phyloP scores from a whole-genome alignment of 2,329 filamentous ascomycete species.

The Exophiala aquamarina region DNA sequence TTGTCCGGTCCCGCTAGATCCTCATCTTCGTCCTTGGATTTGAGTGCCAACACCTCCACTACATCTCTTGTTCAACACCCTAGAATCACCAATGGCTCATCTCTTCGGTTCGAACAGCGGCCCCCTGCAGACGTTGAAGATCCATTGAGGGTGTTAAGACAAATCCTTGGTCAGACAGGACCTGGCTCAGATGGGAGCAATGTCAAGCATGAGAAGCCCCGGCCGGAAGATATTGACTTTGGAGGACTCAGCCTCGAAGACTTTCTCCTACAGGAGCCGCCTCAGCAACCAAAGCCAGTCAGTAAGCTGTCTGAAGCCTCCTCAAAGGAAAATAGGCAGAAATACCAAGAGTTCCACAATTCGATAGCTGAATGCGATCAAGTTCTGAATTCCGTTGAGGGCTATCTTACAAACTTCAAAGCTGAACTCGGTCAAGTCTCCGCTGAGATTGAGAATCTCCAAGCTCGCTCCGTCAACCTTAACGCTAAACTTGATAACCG shows the following conservation, averaged over 20 bases:
- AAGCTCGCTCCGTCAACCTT: constrained; percentile 78
- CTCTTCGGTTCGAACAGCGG: constrained; percentile 59
- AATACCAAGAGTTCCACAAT: constrained; percentile 85
- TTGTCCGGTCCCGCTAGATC: constrained; percentile 64
- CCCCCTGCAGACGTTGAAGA: constrained; percentile 61
- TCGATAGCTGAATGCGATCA: constrained; percentile 88
- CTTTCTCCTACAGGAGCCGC: constrained; percentile 52
- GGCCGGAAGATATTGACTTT: constrained; percentile 70
- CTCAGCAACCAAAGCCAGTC: constrained; percentile 62
- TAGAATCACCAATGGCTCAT: constrained; percentile 66
- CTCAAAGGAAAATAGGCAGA: constrained; percentile 74
- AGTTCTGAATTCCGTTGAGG: constrained; percentile 88
- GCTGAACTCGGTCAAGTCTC: constrained; percentile 90
- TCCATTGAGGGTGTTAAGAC: constrained; percentile 68
- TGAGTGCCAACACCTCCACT: constrained; percentile 71
- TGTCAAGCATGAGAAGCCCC: constrained; percentile 6
- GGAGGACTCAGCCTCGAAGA: constrained; percentile 72
- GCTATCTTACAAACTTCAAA: constrained; percentile 88
- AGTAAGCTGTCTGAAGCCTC: constrained; percentile 61
- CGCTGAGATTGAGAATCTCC: constrained; percentile 89
- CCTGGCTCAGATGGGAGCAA: constrained; percentile 18
- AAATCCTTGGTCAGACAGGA: constrained; percentile 46
- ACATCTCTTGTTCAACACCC: constrained; percentile 69
- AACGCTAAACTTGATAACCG: constrained; percentile 86
- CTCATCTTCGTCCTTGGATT: constrained; percentile 68